A percentile compares a stretch with the other conserved stretches of the same genome.
phyloP scores from a whole-genome alignment of 1,139 yeast genomes.

The Debaryomyces singareniensis region DNA sequence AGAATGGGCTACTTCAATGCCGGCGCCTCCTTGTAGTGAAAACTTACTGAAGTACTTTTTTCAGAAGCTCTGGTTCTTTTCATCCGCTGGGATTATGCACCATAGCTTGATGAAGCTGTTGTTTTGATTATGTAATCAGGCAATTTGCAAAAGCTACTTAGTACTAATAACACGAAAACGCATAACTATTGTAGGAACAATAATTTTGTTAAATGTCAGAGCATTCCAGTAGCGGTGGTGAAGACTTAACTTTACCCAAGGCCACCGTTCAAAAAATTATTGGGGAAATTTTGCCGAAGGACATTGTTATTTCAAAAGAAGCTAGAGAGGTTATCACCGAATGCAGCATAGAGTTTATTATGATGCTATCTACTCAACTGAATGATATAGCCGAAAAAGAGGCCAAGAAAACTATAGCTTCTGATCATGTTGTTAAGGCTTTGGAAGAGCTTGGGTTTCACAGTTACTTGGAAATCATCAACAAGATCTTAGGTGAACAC shows the following conservation, averaged over 20 bases:
- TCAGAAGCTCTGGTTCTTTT: too few species aligned
- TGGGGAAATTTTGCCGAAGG: slow-evolving; percentile 81
- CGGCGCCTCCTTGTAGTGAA: too few species aligned
- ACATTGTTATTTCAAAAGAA: slow-evolving; percentile 83
- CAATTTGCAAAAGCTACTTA: slow-evolving; percentile 2
- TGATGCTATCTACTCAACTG: slow-evolving; percentile 89
- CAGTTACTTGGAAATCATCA: slow-evolving; percentile 77
- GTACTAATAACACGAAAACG: not conserved
- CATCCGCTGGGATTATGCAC: too few species aligned
- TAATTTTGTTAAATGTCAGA: slow-evolving; percentile 26
- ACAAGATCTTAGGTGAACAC: slow-evolving; percentile 77
- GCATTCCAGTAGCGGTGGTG: slow-evolving; percentile 29
- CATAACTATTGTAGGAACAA: not conserved
- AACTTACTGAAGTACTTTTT: too few species aligned
- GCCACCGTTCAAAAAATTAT: slow-evolving; percentile 96
- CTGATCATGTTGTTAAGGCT: slow-evolving; percentile 93
- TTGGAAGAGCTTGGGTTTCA: slow-evolving; percentile 81
- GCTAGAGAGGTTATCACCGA: slow-evolving; percentile 94
- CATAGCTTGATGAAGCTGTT: slow-evolving; percentile 1
- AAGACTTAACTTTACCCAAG: slow-evolving; percentile 44
- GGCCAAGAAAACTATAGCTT: slow-evolving; percentile 91
- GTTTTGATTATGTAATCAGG: slow-evolving; percentile 4
- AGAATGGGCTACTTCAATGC: too few species aligned
- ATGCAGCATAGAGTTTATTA: slow-evolving; percentile 92
- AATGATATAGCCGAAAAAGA: slow-evolving; percentile 97